Conservation (phyloP, 345 rosid genomes). For the Noccaea bulbosa region DNA sequence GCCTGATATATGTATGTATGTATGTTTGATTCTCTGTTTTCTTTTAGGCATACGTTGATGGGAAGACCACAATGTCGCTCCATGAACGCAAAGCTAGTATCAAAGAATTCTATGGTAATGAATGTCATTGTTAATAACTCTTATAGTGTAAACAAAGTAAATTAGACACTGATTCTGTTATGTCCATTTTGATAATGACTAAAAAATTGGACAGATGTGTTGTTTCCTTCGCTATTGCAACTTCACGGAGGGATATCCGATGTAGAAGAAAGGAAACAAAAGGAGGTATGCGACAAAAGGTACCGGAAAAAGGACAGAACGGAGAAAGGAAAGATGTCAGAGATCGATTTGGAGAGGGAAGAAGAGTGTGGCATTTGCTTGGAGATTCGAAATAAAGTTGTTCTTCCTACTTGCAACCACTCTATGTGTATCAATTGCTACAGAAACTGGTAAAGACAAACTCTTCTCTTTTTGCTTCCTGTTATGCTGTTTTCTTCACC, state of each 20-base stretch:
- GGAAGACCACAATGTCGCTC: conserved; percentile 83
- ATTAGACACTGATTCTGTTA: background rate
- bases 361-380: conserved; percentile 95
- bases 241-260: conserved; percentile 79
- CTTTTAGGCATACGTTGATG: conserved; percentile 82
- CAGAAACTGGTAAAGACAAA: conserved; percentile 58
- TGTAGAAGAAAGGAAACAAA: conserved; percentile 78
- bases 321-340: conserved; percentile 71
- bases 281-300: conserved; percentile 61
- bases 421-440: conserved; percentile 85
- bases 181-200: too few relatives aligned
- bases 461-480: background rate
- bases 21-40: conserved; percentile 13
- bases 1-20: background rate
- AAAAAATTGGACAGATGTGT: conserved; percentile 56
- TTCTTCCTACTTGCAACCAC: conserved; percentile 83
- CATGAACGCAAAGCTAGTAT: conserved; percentile 87
- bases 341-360: conserved; percentile 81
- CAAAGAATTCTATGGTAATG: conserved; percentile 86
- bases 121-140: conserved; percentile 23
- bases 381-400: conserved; percentile 72
- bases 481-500: too few relatives aligned
- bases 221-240: conserved; percentile 85
- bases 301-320: conserved; percentile 54
- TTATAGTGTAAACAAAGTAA: background rate